phyloP scores from a whole-genome alignment of 2,329 filamentous ascomycete genomes.

The Aspergillus felis region DNA sequence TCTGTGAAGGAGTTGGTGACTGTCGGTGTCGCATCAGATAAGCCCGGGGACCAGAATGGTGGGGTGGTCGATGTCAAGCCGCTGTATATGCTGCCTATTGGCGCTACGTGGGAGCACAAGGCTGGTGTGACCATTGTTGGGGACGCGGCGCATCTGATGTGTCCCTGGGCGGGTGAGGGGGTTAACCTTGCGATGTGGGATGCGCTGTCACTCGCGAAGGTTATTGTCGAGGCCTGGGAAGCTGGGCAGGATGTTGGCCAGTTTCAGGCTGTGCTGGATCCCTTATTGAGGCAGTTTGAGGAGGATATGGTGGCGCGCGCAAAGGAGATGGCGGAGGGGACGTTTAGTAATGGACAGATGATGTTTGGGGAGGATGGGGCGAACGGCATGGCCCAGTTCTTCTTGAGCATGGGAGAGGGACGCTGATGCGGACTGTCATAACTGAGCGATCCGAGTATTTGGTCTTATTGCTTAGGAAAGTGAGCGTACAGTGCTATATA shows the following conservation, averaged over 20 bases:
- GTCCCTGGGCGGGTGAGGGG: constrained; percentile 26
- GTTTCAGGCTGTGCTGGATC: constrained; percentile 11
- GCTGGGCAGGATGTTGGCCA: neutral
- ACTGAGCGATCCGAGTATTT: no score
- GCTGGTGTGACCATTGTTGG: constrained; percentile 21
- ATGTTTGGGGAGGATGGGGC: constrained; percentile 8
- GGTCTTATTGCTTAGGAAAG: no score
- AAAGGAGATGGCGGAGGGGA: constrained; percentile 6
- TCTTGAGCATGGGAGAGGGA: neutral
- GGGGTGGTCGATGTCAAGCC: constrained; percentile 5
- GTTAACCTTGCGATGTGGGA: constrained; percentile 27
- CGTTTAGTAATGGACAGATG: constrained; percentile 3
- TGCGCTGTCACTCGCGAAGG: constrained; percentile 14
- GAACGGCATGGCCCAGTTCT: constrained; percentile 1
- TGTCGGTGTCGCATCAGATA: constrained; percentile 16
- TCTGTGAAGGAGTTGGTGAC: constrained; percentile 14
- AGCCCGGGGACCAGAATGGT: constrained; percentile 9
- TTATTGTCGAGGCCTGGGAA: constrained; percentile 16
- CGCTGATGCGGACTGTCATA: no score
- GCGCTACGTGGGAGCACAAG: constrained; percentile 14
- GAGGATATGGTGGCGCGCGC: constrained; percentile 11
- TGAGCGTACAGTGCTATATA: no score
- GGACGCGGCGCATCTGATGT: constrained; percentile 29
- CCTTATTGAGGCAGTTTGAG: constrained; percentile 17
- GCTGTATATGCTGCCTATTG: constrained; percentile 20